Base-by-base conservation (phyloP, 257 asterid genomes). In the Plantago major region DNA sequence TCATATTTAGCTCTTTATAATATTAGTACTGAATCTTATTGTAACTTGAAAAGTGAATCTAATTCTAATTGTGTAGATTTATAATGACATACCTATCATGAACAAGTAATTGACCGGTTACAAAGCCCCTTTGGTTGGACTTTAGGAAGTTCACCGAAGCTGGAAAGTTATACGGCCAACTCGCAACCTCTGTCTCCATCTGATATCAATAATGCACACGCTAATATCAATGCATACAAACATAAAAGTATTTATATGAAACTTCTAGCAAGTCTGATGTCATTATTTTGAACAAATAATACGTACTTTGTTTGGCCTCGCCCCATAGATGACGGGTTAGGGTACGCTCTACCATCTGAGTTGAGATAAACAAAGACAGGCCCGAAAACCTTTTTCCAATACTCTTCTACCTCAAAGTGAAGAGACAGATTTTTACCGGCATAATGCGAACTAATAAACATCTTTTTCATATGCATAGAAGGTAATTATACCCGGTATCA, bases 331-430 rank as follows among this genome's bases (percentile, higher is more conserved):
- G 78, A 65, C 47, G 87, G 86, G 40, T 78, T 55, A 6, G n/a
- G 8, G 16, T 40, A 73, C n/a, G 83, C 79, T 1, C 47, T n/a
- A 28, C 16, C 12, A 54, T 73, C 26, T 2, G 91, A 75, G 67
- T 88, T 88, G 5, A 85, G 67, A 63, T 77, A 83, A 28, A 83
- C 66, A 73, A 33, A 79, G 58, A 81, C 78, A 0, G 96, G 94
- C 0, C 96, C 96, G 2, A 84, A 28, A 50, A 85, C 94, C 62
- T 82, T 88, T 62, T 79, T 88, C 96, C 96, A 88, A 40, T 81
- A 40, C 12, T 85, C 89, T 19, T 71, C 78, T 0, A 26, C 16
- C 62, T 56, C 40, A 33, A 88, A 77, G 61, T 72, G 69, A 58
- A 81, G 40, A 7, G 78, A 71, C 26, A 85, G 58, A 30, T 71